Conservation (phyloP, 164 flowering plant species). For the Platanus orientalis region DNA sequence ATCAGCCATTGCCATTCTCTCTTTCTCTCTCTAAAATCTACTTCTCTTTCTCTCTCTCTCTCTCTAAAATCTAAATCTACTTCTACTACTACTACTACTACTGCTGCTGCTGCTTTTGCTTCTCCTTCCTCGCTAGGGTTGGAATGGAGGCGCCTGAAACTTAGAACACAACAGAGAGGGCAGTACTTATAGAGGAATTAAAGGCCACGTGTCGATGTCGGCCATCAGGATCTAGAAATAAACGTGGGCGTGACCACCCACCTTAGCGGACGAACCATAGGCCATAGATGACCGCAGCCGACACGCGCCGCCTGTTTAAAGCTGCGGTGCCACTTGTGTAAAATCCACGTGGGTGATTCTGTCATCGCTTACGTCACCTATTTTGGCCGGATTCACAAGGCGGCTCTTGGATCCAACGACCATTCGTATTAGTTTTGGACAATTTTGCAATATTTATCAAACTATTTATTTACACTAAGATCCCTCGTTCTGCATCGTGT, state of each 20-base stretch:
- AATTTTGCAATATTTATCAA: too few relatives aligned
- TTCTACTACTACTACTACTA: too few relatives aligned
- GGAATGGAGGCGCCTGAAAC: slow-evolving; percentile 37
- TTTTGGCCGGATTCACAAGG: slow-evolving; percentile 29
- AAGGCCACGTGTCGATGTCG: slow-evolving; percentile 34
- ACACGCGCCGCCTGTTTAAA: slow-evolving; percentile 26
- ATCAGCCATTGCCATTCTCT: slow-evolving; percentile 7
- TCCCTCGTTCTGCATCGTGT: too few relatives aligned
- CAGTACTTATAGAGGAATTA: slow-evolving; percentile 31
- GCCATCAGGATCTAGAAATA: slow-evolving; percentile 23
- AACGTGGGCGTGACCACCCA: slow-evolving; percentile 30
- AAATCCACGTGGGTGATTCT: slow-evolving; percentile 20
- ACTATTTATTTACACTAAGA: too few relatives aligned
- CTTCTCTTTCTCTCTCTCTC: too few relatives aligned
- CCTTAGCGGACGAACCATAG: slow-evolving; percentile 7
- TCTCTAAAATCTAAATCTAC: too few relatives aligned
- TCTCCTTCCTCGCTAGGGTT: too few relatives aligned
- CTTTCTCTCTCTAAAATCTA: neutral
- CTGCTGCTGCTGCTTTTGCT: neutral
- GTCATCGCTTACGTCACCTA: slow-evolving; percentile 48
- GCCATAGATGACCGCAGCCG: slow-evolving; percentile 13
- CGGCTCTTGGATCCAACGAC: slow-evolving; percentile 4
- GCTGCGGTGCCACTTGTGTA: slow-evolving; percentile 17
- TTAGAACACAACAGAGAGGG: slow-evolving; percentile 24
- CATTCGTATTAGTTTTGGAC: too few relatives aligned